Evolutionary conservation across 345 rosid genomes (phyloP).

Genomic region (Gossypium turneri): DNA sequence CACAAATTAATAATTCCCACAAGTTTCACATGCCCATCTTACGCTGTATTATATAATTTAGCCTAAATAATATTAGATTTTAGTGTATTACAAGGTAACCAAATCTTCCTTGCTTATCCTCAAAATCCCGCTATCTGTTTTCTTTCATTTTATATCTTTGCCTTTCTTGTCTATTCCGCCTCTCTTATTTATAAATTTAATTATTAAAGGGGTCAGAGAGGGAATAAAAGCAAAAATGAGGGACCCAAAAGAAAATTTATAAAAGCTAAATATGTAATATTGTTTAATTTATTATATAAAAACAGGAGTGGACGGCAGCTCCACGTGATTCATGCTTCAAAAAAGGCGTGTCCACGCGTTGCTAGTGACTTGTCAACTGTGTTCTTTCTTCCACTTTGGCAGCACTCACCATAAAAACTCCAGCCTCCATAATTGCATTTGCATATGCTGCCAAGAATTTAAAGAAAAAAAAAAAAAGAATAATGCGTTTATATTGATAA

Average conservation of each 20-base stretch:
- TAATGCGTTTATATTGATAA: too few relatives aligned
- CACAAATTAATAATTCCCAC: slow-evolving; percentile 6
- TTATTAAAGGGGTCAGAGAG: background rate
- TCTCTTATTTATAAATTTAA: background rate
- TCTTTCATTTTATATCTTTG: background rate
- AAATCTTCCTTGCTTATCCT: background rate
- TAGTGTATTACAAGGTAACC: background rate
- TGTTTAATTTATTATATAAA: background rate
- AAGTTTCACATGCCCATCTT: background rate
- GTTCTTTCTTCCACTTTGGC: background rate
- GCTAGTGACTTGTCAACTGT: background rate
- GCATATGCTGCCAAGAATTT: too few relatives aligned
- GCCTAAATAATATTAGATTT: too few relatives aligned
- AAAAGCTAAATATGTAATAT: background rate
- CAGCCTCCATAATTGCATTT: too few relatives aligned
- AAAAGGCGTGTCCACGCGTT: background rate
- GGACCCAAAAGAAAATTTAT: background rate
- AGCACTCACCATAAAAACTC: background rate
- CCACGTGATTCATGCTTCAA: background rate
- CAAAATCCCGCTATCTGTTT: background rate
- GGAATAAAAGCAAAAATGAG: background rate
- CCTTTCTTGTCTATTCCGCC: background rate
- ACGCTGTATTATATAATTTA: too few relatives aligned
- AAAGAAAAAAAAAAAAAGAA: too few relatives aligned
- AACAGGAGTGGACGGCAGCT: background rate